Evolutionary conservation across 2,329 filamentous ascomycete genomes (phyloP).

Genomic region (Hymenoscyphus fraxineus): DNA sequence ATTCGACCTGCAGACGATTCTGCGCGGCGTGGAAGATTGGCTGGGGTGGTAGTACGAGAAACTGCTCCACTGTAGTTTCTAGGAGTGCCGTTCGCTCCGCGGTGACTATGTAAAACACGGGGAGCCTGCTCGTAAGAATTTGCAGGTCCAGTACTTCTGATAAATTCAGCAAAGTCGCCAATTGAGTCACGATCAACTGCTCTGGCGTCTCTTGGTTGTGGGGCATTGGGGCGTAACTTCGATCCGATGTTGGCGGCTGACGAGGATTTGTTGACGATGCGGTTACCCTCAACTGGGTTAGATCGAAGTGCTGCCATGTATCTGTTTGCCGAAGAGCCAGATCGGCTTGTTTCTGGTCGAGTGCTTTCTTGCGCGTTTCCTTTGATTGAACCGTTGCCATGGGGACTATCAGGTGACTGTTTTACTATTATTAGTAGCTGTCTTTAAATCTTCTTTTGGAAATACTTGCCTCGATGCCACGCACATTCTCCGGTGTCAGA

Average conservation of each 20-base stretch:
- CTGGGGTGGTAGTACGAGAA: slow-evolving; percentile 15
- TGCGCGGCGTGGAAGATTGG: slow-evolving; percentile 26
- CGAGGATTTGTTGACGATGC: slow-evolving; percentile 15
- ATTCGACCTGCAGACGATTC: slow-evolving; percentile 42
- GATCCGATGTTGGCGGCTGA: slow-evolving; percentile 21
- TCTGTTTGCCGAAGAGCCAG: slow-evolving; percentile 28
- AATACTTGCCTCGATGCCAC: slow-evolving; percentile 62
- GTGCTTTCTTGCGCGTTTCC: slow-evolving; percentile 12
- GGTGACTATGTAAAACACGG: slow-evolving; percentile 34
- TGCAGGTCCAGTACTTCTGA: slow-evolving; percentile 68
- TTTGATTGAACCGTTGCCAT: slow-evolving; percentile 14
- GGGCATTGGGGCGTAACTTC: slow-evolving; percentile 23
- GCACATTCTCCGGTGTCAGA: slow-evolving; percentile 74
- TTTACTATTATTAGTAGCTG: slow-evolving; percentile 7
- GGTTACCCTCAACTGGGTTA: slow-evolving; percentile 14
- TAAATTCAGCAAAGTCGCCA: slow-evolving; percentile 83
- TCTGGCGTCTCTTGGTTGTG: slow-evolving; percentile 66
- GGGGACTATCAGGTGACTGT: slow-evolving; percentile 23
- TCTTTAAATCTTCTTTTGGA: not conserved
- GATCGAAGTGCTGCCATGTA: slow-evolving; percentile 27
- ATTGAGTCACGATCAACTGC: slow-evolving; percentile 63
- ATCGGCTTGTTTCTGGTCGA: slow-evolving; percentile 25
- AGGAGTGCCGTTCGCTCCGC: slow-evolving; percentile 31
- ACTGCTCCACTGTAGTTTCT: slow-evolving; percentile 26
- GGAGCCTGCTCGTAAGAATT: slow-evolving; percentile 35